These are phyloP conservation scores for Wallacemonas sp. DNA, from an alignment of 208 protist species.

Conservation along the genomic window DNA sequence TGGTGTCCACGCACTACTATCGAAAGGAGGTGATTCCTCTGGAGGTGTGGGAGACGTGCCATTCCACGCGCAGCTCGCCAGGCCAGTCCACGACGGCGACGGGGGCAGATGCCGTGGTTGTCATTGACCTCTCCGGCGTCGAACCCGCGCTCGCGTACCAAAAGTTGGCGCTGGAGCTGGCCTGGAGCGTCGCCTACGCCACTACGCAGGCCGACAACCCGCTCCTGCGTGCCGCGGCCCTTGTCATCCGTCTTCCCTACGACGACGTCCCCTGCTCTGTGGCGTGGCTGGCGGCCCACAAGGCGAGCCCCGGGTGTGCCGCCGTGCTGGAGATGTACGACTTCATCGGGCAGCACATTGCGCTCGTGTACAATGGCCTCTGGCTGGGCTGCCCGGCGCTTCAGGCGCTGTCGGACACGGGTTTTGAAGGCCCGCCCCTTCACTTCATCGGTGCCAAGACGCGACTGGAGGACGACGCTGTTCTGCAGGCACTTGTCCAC, in stretches of 20 bases:
- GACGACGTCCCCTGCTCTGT: slow-evolving; percentile 25
- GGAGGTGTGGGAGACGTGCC: not conserved
- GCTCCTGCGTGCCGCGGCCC: slow-evolving; percentile 27
- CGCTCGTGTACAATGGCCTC: slow-evolving; percentile 31
- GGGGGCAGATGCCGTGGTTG: slow-evolving; percentile 41
- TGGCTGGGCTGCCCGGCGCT: slow-evolving; percentile 5
- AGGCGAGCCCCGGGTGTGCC: not conserved
- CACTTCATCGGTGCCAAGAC: slow-evolving; percentile 33
- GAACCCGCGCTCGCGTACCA: slow-evolving; percentile 26
- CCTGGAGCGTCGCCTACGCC: slow-evolving; percentile 66
- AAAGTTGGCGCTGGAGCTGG: slow-evolving; percentile 46
- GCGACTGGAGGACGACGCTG: slow-evolving; percentile 16
- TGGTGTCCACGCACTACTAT: slow-evolving; percentile 75
- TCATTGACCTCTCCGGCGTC: slow-evolving; percentile 61
- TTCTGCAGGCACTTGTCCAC: slow-evolving; percentile 1
- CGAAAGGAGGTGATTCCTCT: not conserved
- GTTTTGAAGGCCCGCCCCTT: slow-evolving; percentile 10
- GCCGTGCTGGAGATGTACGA: slow-evolving; percentile 24
- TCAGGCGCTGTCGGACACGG: slow-evolving; percentile 6
- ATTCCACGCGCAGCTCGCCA: not conserved
- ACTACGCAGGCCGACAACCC: slow-evolving; percentile 41
- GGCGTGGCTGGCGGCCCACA: not conserved
- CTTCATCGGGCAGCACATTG: slow-evolving; percentile 67
- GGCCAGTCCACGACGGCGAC: too few species aligned
- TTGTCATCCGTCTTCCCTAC: slow-evolving; percentile 75